Percentiles rank a stretch among this genome's conserved stretches.
phyloP scores from a whole-genome alignment of 305 asterid species.

The Salvia sclarea region DNA sequence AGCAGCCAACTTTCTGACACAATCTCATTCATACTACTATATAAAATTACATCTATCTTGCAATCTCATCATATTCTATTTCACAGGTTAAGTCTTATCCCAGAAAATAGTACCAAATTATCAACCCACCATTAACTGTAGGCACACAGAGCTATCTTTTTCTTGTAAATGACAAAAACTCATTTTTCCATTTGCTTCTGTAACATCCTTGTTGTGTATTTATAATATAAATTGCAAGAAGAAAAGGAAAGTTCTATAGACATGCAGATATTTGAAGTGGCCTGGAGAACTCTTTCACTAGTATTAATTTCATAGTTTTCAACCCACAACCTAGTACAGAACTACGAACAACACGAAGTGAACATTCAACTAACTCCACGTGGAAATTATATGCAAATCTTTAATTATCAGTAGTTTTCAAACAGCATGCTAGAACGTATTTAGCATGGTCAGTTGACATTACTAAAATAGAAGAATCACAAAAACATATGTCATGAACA shows the following conservation, averaged over 20 bases:
- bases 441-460: neutral
- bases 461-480: neutral
- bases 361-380: too few relatives aligned
- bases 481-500: neutral
- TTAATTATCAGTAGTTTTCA: neutral
- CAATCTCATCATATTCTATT: neutral
- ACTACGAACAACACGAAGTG: neutral
- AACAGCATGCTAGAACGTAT: neutral
- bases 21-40: constrained; percentile 6
- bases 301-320: neutral
- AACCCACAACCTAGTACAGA: constrained; percentile 6
- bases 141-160: neutral
- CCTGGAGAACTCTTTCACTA: neutral
- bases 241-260: neutral
- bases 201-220: constrained; percentile 7
- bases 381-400: neutral
- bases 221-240: neutral
- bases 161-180: neutral
- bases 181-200: neutral
- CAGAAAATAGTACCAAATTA: neutral
- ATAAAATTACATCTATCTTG: neutral
- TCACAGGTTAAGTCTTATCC: neutral
- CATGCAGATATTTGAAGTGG: neutral
- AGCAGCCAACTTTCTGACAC: neutral
- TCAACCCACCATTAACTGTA: neutral